Conservation (phyloP, 768 basidiomycete genomes). For the Amanita pallidorosea region DNA sequence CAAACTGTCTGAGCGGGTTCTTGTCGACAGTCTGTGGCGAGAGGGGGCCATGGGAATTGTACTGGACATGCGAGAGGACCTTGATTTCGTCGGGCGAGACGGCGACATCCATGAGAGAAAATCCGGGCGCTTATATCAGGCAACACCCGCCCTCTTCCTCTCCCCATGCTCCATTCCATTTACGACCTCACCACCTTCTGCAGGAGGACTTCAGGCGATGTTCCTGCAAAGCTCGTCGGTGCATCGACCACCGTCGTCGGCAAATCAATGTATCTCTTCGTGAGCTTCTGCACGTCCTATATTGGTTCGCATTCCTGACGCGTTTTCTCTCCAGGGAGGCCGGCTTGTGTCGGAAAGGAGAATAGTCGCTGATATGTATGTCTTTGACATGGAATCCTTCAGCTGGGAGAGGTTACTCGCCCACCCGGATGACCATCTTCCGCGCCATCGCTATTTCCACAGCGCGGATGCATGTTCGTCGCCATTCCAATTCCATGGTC, state of each 20-base stretch:
- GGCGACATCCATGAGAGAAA: slow-evolving; percentile 21
- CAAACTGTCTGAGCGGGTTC: slow-evolving; percentile 79
- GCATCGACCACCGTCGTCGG: slow-evolving; percentile 87
- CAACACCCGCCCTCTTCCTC: slow-evolving; percentile 7
- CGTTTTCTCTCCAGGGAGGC: slow-evolving; percentile 49
- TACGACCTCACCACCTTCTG: slow-evolving; percentile 85
- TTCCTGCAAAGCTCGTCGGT: slow-evolving; percentile 83
- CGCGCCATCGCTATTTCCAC: slow-evolving; percentile 90
- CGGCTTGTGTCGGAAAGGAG: slow-evolving; percentile 76
- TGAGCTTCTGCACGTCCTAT: slow-evolving; percentile 24
- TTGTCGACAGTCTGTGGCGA: slow-evolving; percentile 49
- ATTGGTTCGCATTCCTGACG: slow-evolving; percentile 2
- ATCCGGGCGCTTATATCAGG: background rate
- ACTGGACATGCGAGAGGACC: slow-evolving; percentile 70
- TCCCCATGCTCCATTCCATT: slow-evolving; percentile 58
- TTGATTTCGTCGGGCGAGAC: slow-evolving; percentile 43
- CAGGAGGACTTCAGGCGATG: slow-evolving; percentile 74
- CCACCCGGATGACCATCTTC: slow-evolving; percentile 56
- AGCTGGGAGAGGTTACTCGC: slow-evolving; percentile 65
- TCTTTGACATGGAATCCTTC: slow-evolving; percentile 76
- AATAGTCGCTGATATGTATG: slow-evolving; percentile 87
- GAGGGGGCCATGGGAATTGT: slow-evolving; percentile 52
- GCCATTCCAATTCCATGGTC: background rate
- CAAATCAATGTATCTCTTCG: slow-evolving; percentile 84
- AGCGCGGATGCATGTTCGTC: slow-evolving; percentile 73